Evolutionary conservation across 176 grass and related monocot genomes (phyloP), one percentile per base, ranked within the genome.

Genomic region (Carex parvula): DNA sequence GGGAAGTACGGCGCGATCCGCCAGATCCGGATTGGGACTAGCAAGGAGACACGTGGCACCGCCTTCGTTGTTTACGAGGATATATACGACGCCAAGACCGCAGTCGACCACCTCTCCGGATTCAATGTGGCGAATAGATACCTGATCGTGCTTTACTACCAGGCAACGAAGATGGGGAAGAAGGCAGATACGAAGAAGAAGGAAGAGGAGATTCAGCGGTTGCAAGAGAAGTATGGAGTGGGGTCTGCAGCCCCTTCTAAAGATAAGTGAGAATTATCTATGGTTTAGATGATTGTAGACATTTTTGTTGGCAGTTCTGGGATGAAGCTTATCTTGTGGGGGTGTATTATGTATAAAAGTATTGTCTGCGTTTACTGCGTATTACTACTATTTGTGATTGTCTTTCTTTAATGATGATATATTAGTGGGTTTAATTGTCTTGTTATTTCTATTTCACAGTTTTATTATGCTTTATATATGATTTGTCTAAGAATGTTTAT

Each of bases 71-170:
- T 99, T 83, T 99, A 99, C 87, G 96, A 99, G 93, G 96, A 99
- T 68, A 99, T 99, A 84, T 99, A 99, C 88, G 96, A 99, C 64
- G 96, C 96, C 88, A 99, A 99, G 96, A 99, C 90, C 69, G 96
- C 96, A 77, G 96, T 99, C 50, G 96, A 99, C 88, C 96, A 99
- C 86, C 92, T 99, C 80, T 99, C 96, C 26, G 96, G 96, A 30
- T 99, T 99, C 96, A 99, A 99, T 87, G 96, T 99, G 66, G 96
- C 96, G 77, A 99, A 99, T 80, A 89, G 96, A 70, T 99, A 99
- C 88, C 91, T 99, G 78, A 99, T 99, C 86, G 96, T 99, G 81
- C 89, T 99, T 83, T 99, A 99, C 84, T 99, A 95, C 86, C 96
- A 99, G 96, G 86, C 89, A 58, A 70, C 91, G 58, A 99, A 94